These are phyloP conservation scores for Xylaria sp. DNA, from an alignment of 2,329 filamentous ascomycete species.

Conservation along the genomic window DNA sequence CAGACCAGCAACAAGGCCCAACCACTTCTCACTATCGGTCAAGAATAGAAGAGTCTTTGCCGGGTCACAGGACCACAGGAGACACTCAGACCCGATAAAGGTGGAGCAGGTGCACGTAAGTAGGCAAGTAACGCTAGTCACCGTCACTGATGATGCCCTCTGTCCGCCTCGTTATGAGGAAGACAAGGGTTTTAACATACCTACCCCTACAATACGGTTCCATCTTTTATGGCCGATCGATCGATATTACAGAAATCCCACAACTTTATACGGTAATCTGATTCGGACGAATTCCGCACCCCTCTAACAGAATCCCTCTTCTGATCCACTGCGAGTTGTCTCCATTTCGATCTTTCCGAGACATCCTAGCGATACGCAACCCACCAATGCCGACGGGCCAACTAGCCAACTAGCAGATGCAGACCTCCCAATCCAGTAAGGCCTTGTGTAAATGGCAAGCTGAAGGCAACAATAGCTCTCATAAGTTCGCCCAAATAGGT, in stretches of 20 bases:
- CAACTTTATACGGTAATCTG: neutral
- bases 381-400: slow-evolving; percentile 15
- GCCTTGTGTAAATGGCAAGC: slow-evolving; percentile 14
- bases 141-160: neutral
- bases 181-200: neutral
- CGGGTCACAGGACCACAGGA: slow-evolving; percentile 4
- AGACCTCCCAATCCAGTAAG: slow-evolving; percentile 21
- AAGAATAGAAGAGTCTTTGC: slow-evolving; percentile 3
- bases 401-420: slow-evolving; percentile 4
- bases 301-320: slow-evolving; percentile 6
- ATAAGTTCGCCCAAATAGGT: slow-evolving; percentile 1
- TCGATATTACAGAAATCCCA: neutral
- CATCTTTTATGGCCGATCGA: neutral
- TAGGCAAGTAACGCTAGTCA: neutral
- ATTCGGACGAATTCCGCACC: slow-evolving; percentile 26
- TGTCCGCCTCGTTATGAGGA: neutral
- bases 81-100: neutral
- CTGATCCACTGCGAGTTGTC: slow-evolving; percentile 11
- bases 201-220: too few relatives aligned
- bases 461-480: slow-evolving; percentile 15
- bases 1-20: neutral
- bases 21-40: slow-evolving; percentile 2
- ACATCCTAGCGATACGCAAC: slow-evolving; percentile 2
- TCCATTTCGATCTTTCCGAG: slow-evolving; percentile 21
- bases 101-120: neutral